Percentiles rank a stretch among this genome's conserved stretches.
phyloP scores from a whole-genome alignment of 768 basidiomycete species.

The Naganishia randhawae region DNA sequence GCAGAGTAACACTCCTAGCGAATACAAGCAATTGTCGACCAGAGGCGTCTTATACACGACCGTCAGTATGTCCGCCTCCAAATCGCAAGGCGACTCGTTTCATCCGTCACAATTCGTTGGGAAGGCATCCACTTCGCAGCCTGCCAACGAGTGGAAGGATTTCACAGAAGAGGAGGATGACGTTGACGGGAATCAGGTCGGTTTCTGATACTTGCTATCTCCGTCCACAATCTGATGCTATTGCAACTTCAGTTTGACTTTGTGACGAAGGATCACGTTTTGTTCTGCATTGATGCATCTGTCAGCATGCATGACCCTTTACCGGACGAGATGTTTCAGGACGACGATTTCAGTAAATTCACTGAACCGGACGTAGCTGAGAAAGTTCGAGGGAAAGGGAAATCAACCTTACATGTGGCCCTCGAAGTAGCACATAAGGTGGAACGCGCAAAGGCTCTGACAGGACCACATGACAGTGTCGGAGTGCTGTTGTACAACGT shows the following conservation, averaged over 20 bases:
- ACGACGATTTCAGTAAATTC: conserved; percentile 2
- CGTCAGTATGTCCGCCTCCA: background rate
- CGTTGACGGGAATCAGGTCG: conserved; percentile 19
- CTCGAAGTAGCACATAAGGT: conserved; percentile 80
- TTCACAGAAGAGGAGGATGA: conserved; percentile 25
- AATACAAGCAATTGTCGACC: no score
- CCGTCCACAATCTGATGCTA: background rate
- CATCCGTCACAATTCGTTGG: conserved; percentile 16
- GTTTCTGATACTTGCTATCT: background rate
- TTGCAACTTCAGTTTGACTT: background rate
- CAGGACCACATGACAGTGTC: conserved; percentile 80
- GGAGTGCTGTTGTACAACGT: conserved; percentile 92
- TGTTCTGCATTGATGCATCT: conserved; percentile 96
- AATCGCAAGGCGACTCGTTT: conserved; percentile 1
- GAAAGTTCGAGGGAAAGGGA: conserved; percentile 56
- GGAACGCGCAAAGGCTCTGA: conserved; percentile 82
- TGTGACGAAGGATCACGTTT: conserved; percentile 62
- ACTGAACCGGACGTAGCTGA: conserved; percentile 51
- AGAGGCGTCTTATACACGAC: no score
- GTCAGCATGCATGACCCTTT: conserved; percentile 75
- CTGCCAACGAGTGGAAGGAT: conserved; percentile 12
- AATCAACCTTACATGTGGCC: conserved; percentile 71
- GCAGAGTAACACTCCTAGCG: no score
- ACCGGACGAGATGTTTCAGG: conserved; percentile 57
- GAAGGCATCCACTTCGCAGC: background rate